Evolutionary conservation across 345 rosid genomes (phyloP).

Genomic region (Rhodamnia argentea): DNA sequence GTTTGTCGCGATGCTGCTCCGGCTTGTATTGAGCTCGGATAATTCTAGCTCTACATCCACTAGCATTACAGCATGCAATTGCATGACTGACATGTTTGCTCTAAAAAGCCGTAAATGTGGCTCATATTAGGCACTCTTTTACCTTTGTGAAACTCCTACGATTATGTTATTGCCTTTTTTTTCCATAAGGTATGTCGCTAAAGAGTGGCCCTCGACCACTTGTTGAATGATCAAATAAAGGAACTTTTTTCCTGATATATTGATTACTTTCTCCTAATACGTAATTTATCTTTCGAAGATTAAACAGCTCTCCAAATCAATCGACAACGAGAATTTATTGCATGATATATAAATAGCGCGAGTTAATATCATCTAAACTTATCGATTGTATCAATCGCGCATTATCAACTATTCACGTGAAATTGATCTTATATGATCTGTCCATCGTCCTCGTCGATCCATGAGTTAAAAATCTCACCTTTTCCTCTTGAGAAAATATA

Average conservation of each 20-base stretch:
- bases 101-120: neutral
- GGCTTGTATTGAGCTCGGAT: neutral
- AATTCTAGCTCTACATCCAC: rapidly evolving
- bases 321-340: rapidly evolving
- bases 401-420: neutral
- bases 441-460: neutral
- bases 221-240: neutral
- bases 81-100: neutral
- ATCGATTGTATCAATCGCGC: neutral
- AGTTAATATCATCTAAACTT: neutral
- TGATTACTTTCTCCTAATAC: rapidly evolving
- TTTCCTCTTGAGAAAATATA: neutral
- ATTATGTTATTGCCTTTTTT: too few relatives aligned
- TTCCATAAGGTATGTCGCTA: neutral
- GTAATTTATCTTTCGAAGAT: too few relatives aligned
- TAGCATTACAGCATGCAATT: rapidly evolving
- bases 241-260: rapidly evolving
- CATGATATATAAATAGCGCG: rapidly evolving
- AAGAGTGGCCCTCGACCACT: rapidly evolving
- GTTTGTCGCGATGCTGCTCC: neutral
- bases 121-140: neutral
- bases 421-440: neutral
- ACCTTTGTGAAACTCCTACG: too few relatives aligned
- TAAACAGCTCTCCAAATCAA: rapidly evolving
- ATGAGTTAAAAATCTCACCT: neutral